Conservation (phyloP, 768 basidiomycete species). For the Calocera viscosa region DNA sequence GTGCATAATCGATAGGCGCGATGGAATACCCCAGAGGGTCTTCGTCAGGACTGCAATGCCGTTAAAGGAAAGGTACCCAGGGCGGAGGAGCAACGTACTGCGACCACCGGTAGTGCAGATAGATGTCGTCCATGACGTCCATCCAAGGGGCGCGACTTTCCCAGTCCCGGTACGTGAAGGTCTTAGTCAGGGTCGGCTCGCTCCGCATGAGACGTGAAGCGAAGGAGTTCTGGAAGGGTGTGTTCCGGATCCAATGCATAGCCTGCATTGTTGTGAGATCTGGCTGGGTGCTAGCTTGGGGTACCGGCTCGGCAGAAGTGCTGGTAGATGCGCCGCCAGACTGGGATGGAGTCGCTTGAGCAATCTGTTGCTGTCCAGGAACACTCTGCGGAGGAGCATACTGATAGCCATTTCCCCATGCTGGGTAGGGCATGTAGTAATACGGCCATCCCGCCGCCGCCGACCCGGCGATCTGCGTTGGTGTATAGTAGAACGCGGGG, state of each 20-base stretch:
- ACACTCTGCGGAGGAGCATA: neutral
- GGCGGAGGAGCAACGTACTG: slow-evolving; percentile 36
- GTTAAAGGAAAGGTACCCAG: neutral
- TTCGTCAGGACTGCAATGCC: slow-evolving; percentile 39
- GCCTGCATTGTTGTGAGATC: neutral
- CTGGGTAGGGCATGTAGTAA: neutral
- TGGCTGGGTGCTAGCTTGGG: neutral
- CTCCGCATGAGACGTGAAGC: slow-evolving; percentile 48
- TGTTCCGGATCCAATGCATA: slow-evolving; percentile 37
- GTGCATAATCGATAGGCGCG: slow-evolving; percentile 51
- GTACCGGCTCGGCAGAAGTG: neutral
- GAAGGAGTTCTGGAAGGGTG: slow-evolving; percentile 55
- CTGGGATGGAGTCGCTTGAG: neutral
- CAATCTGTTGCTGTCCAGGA: neutral
- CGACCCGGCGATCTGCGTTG: neutral
- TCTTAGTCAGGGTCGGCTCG: slow-evolving; percentile 22
- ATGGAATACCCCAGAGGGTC: slow-evolving; percentile 32
- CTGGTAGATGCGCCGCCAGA: neutral
- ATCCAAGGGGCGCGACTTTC: slow-evolving; percentile 61
- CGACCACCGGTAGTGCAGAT: slow-evolving; percentile 46
- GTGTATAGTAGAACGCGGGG: neutral
- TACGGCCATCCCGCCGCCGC: neutral
- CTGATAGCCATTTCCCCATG: neutral
- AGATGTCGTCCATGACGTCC: slow-evolving; percentile 58
- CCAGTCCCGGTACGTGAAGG: slow-evolving; percentile 55